Conservation (phyloP, 2,329 filamentous ascomycete genomes). For the Myriosclerotinia curreyana region DNA sequence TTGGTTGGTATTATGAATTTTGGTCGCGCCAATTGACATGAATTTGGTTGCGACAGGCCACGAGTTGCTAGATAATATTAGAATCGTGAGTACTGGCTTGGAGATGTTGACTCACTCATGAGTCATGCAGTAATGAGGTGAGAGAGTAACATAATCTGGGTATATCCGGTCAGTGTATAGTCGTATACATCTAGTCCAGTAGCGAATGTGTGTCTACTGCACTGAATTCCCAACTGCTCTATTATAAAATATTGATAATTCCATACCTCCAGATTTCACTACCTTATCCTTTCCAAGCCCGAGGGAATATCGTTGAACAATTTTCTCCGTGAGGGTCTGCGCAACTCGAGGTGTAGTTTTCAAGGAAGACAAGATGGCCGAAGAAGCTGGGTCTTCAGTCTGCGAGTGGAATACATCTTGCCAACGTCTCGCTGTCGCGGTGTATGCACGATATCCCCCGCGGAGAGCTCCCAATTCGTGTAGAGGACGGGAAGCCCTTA, state of each 20-base stretch:
- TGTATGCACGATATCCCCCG: slow-evolving; percentile 32
- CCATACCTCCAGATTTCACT: slow-evolving; percentile 59
- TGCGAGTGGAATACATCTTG: slow-evolving; percentile 63
- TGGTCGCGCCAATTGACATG: slow-evolving; percentile 75
- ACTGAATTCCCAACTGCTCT: not conserved
- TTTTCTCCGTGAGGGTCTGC: slow-evolving; percentile 90
- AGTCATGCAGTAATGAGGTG: slow-evolving; percentile 74
- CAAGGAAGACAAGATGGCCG: slow-evolving; percentile 54
- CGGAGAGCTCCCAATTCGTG: slow-evolving; percentile 30
- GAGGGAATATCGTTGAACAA: slow-evolving; percentile 78
- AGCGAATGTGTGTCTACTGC: not conserved
- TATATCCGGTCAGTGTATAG: not conserved
- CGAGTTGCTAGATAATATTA: slow-evolving; percentile 66
- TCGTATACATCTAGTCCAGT: not conserved
- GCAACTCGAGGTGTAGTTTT: slow-evolving; percentile 44
- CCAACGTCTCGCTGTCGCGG: slow-evolving; percentile 37
- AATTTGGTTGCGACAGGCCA: slow-evolving; percentile 75
- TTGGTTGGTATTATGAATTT: slow-evolving; percentile 68
- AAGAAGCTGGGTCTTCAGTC: slow-evolving; percentile 51
- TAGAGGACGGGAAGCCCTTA: slow-evolving; percentile 33
- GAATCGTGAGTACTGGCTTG: not conserved
- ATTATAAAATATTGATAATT: not conserved
- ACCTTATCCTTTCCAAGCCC: slow-evolving; percentile 71
- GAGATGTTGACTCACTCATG: slow-evolving; percentile 16
- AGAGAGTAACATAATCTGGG: slow-evolving; percentile 73